Evolutionary conservation across 2,329 filamentous ascomycete genomes (phyloP).

Genomic region (Mycosphaerella sp.): DNA sequence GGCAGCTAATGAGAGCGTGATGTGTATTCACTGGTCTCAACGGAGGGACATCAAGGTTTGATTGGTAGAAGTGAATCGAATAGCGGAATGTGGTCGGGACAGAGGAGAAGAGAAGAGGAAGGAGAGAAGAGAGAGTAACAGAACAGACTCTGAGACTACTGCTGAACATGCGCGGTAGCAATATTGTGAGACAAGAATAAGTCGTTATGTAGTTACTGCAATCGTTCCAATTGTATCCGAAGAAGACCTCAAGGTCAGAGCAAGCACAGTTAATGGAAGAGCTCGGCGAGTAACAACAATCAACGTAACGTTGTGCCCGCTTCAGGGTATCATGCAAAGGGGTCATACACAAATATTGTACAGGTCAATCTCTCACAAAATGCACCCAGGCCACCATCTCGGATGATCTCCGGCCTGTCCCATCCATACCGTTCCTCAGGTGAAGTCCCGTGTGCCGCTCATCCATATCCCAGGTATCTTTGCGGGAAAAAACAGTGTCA

Average conservation of each 20-base stretch:
- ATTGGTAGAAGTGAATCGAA: neutral
- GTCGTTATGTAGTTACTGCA: too few relatives aligned
- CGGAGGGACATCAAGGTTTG: too few relatives aligned
- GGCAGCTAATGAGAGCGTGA: too few relatives aligned
- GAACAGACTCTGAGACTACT: constrained; percentile 2
- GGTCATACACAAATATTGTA: constrained; percentile 10
- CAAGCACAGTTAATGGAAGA: too few relatives aligned
- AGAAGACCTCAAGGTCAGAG: too few relatives aligned
- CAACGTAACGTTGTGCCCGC: too few relatives aligned
- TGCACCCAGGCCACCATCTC: neutral
- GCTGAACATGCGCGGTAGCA: constrained; percentile 17
- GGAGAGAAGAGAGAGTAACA: neutral
- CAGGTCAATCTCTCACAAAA: constrained; percentile 1
- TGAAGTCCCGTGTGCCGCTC: constrained; percentile 4
- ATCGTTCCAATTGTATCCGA: too few relatives aligned
- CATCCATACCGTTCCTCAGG: neutral
- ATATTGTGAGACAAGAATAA: neutral
- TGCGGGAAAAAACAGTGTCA: constrained; percentile 2
- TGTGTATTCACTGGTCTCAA: too few relatives aligned
- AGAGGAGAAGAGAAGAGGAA: neutral
- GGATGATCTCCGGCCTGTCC: neutral
- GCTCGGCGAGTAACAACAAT: too few relatives aligned
- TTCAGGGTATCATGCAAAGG: constrained; percentile 6
- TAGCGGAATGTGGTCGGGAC: neutral
- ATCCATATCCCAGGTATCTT: constrained; percentile 5